A percentile compares a stretch with the other conserved stretches of the same genome.
These are phyloP conservation scores for Plenodomus biglobosus DNA, from an alignment of 2,329 filamentous ascomycete genomes.

Conservation along the genomic window DNA sequence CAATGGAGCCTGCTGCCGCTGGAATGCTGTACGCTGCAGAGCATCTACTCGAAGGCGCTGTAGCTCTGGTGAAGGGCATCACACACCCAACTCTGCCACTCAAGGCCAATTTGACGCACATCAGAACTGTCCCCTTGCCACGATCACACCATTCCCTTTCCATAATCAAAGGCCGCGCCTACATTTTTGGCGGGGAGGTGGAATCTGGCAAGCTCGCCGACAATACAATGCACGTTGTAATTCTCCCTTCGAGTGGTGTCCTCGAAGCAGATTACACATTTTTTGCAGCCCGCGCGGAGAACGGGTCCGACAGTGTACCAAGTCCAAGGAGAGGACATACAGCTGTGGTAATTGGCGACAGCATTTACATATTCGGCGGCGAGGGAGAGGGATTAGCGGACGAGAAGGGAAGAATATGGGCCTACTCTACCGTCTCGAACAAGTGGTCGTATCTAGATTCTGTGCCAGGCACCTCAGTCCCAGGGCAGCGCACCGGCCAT, in stretches of 20 bases:
- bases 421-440: conserved; percentile 46
- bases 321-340: conserved; percentile 47
- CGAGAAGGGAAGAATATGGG: conserved; percentile 49
- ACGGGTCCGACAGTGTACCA: conserved; percentile 39
- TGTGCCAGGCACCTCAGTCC: conserved; percentile 22
- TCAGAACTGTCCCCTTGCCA: conserved; percentile 49
- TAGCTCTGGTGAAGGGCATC: conserved; percentile 52
- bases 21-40: conserved; percentile 44
- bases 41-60: conserved; percentile 43
- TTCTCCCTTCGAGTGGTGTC: conserved; percentile 52
- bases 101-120: conserved; percentile 53
- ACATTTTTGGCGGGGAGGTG: conserved; percentile 57
- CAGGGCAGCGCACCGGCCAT: conserved; percentile 40
- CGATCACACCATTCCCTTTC: conserved; percentile 57
- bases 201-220: conserved; percentile 47
- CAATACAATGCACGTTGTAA: conserved; percentile 56
- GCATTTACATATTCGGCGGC: conserved; percentile 51
- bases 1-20: conserved; percentile 43
- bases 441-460: conserved; percentile 48
- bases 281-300: conserved; percentile 35
- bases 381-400: conserved; percentile 26
- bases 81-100: conserved; percentile 55
- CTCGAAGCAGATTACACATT: conserved; percentile 47
- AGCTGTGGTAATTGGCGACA: conserved; percentile 47
- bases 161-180: conserved; percentile 56